Conservation (phyloP, 148 eudicot genomes). For the Persicaria maculosa region DNA sequence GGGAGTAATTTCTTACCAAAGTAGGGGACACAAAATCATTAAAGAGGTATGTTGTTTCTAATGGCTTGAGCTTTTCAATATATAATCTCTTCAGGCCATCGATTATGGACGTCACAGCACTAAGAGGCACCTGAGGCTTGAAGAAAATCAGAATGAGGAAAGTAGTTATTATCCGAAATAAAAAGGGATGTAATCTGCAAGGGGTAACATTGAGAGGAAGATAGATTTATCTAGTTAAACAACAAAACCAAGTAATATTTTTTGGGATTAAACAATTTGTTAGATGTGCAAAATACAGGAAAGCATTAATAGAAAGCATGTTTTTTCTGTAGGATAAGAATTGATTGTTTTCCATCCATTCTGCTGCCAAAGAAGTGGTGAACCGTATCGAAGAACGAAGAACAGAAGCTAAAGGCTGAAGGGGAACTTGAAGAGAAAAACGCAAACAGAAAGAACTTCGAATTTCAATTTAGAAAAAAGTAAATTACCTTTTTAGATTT, state of each 20-base stretch:
- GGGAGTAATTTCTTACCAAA: slow-evolving; percentile 47
- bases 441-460: not conserved
- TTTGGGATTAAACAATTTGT: not conserved
- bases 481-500: slow-evolving; percentile 55
- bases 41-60: slow-evolving; percentile 73
- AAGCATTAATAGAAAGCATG: not conserved
- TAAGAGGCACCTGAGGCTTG: slow-evolving; percentile 31
- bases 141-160: not conserved
- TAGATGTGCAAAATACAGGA: not conserved
- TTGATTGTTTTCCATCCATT: not conserved
- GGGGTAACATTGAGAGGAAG: not conserved
- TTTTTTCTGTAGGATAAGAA: not conserved
- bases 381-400: not conserved
- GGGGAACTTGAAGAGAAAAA: not conserved
- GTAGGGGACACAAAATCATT: slow-evolving; percentile 79
- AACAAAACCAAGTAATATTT: not conserved
- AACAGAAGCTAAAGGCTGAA: not conserved
- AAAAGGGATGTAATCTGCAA: not conserved
- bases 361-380: not conserved
- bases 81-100: slow-evolving; percentile 90
- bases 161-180: not conserved
- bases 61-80: slow-evolving; percentile 72
- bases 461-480: not conserved
- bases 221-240: not conserved
- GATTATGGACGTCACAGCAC: slow-evolving; percentile 70